phyloP scores from a whole-genome alignment of 106 monocot genomes.

The Dioscorea zingiberensis region DNA sequence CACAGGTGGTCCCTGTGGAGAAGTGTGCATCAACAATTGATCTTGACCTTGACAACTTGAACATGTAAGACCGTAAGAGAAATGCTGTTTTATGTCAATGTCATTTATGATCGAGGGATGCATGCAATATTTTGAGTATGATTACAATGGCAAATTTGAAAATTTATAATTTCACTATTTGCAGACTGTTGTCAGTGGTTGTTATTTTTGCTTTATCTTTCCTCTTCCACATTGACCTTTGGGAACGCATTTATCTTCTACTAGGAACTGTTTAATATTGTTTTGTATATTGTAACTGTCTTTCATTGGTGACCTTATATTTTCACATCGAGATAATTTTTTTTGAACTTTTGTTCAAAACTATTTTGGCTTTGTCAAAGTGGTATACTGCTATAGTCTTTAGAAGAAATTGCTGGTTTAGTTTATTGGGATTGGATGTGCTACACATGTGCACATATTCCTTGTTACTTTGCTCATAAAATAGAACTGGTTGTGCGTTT shows the following conservation, averaged over 20 bases:
- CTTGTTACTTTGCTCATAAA: not conserved
- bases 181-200: not conserved
- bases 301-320: too few relatives aligned
- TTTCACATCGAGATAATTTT: too few relatives aligned
- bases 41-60: conserved; percentile 31
- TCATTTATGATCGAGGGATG: not conserved
- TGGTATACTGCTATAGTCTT: not conserved
- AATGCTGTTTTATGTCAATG: not conserved
- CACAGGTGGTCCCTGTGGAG: conserved; percentile 10
- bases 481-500: not conserved
- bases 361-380: not conserved
- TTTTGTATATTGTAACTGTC: too few relatives aligned
- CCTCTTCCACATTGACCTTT: not conserved
- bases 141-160: not conserved
- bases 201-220: not conserved
- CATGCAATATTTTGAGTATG: not conserved
- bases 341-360: too few relatives aligned
- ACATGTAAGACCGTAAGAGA: conserved; percentile 46
- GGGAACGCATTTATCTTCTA: not conserved
- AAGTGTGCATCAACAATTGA: conserved; percentile 28
- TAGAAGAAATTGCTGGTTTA: not conserved
- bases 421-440: not conserved
- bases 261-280: too few relatives aligned
- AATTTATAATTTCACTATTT: not conserved
- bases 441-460: too few relatives aligned